Evolutionary conservation across 2,329 filamentous ascomycete genomes (phyloP).

Genomic region (Colletotrichum tropicale): DNA sequence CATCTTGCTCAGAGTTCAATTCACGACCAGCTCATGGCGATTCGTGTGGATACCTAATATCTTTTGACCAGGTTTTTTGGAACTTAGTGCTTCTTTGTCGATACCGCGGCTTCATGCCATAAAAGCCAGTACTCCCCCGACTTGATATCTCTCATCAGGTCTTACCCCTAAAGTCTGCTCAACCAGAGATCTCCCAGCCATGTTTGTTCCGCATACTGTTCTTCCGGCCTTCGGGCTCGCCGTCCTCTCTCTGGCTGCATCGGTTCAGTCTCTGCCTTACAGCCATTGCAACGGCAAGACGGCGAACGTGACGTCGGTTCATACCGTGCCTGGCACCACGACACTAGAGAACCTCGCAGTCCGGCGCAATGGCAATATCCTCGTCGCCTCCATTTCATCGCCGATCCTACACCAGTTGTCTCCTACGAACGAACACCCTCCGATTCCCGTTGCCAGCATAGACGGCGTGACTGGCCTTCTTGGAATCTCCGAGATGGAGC

Average conservation of each 20-base stretch:
- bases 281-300: not conserved
- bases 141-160: not conserved
- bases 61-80: not conserved
- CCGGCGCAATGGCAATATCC: slow-evolving; percentile 21
- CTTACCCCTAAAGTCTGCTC: not conserved
- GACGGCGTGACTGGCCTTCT: not conserved
- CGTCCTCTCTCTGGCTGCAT: not conserved
- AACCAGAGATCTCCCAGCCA: not conserved
- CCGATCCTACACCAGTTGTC: slow-evolving; percentile 15
- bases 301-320: not conserved
- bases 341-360: slow-evolving; percentile 26
- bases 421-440: not conserved
- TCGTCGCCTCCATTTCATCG: slow-evolving; percentile 19
- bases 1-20: not conserved
- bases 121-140: not conserved
- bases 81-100: not conserved
- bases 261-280: not conserved
- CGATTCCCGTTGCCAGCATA: slow-evolving; percentile 17
- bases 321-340: not conserved
- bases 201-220: not conserved
- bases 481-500: slow-evolving; percentile 23
- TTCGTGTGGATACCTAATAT: not conserved
- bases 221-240: not conserved
- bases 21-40: not conserved
- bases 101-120: not conserved